Base-by-base conservation (phyloP, 2,329 filamentous ascomycete genomes). In the Coniella lustricola region DNA sequence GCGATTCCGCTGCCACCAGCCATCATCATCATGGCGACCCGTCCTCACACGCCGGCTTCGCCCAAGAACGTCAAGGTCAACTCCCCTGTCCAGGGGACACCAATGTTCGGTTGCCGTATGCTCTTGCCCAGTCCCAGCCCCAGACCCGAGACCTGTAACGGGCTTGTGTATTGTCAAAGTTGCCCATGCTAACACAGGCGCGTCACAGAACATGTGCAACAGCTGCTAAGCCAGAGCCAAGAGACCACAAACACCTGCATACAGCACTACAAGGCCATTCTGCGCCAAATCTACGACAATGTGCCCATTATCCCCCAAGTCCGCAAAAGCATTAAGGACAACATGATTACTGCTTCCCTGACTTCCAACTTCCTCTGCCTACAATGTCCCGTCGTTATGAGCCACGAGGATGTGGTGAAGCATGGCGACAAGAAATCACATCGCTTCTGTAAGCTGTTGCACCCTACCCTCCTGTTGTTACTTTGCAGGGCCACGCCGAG, bases 311-410 rank as follows among this genome's bases (percentile, higher is more conserved):
- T 84, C 41, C 74, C 77, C 21, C 84, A 85, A 64, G 87, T 81
- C 5, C 81, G 75, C 50, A 84, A 78, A 55, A 70, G 69, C 42
- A 58, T 70, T 25, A 78, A 84, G 49, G 76, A 77, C 48, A 70
- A 71, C 39, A 68, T 78, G 41, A 66, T 80, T 53, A 48, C 48
- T 13, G 83, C 81, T 9, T 79, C 77, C 5, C 65, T 85, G 49
- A 84, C 81, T 13, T 76, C 82, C 40, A 85, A 84, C 58, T 87
- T 83, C 60, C 74, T 88, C 21, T 88, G 84, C 58, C 66, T 88
- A 42, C 84, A 88, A 65, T 91, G 87, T 59, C 80, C 84, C 10
- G 76, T 72, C 44, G 86, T 85, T 18, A 76, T 85, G 51, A 78
- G 77, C 12, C 77, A 82, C 54, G 77, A 84, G 44, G 81, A 85